Conservation (phyloP, 2,329 filamentous ascomycete species). For the Drechslerella dactyloides region DNA sequence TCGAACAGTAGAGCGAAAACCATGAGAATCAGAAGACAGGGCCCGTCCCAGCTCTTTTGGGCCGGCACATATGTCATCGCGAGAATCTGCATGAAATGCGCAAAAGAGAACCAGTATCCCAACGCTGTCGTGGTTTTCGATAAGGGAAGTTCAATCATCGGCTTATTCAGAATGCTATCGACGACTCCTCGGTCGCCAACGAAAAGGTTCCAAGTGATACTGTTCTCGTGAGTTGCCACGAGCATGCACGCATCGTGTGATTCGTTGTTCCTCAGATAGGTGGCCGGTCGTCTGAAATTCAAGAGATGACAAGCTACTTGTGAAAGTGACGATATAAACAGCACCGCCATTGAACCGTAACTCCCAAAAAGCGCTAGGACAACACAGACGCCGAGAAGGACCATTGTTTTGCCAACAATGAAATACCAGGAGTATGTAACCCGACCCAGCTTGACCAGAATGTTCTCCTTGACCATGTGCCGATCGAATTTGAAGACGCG, state of each 20-base stretch:
- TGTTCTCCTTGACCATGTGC: slow-evolving; percentile 1
- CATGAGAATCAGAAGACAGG: slow-evolving; percentile 51
- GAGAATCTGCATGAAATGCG: slow-evolving; percentile 53
- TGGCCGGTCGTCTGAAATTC: slow-evolving; percentile 46
- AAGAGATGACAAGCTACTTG: slow-evolving; percentile 49
- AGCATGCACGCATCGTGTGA: slow-evolving; percentile 55
- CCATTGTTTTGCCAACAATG: slow-evolving; percentile 2
- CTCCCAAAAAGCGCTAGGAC: slow-evolving; percentile 46
- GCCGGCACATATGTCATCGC: slow-evolving; percentile 55
- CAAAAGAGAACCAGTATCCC: slow-evolving; percentile 52
- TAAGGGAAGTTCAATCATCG: slow-evolving; percentile 53
- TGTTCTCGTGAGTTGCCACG: slow-evolving; percentile 54
- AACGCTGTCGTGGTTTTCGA: slow-evolving; percentile 19
- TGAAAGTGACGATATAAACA: slow-evolving; percentile 51
- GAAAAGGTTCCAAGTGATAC: slow-evolving; percentile 55
- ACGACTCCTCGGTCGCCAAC: slow-evolving; percentile 55
- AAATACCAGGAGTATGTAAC: slow-evolving; percentile 3
- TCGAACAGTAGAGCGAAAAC: slow-evolving; percentile 12
- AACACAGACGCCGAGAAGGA: slow-evolving; percentile 20
- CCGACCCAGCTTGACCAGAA: neutral
- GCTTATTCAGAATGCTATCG: slow-evolving; percentile 55
- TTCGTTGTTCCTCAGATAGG: slow-evolving; percentile 55
- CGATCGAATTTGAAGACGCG: slow-evolving; percentile 7
- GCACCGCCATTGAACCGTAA: slow-evolving; percentile 52
- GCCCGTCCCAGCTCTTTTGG: slow-evolving; percentile 54